A percentile compares a stretch with the other conserved stretches of the same genome.
Conservation (phyloP, 1,284 basidiomycete species). For the Heterobasidion annosum region DNA sequence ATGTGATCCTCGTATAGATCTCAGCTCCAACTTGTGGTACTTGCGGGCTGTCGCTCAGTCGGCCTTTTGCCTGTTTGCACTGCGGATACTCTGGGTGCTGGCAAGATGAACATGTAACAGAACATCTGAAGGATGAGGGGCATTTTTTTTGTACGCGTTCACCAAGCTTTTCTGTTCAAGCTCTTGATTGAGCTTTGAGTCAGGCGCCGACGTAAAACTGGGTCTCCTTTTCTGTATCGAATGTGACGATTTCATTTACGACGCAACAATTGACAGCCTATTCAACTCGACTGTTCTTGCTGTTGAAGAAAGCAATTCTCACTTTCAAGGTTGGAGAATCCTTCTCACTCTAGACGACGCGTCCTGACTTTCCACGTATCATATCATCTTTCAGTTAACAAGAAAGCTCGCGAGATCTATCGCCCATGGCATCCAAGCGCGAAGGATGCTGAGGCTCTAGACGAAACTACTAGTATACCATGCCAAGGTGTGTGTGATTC, state of each 20-base stretch:
- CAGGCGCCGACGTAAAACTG: slow-evolving; percentile 49
- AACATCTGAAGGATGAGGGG: slow-evolving; percentile 45
- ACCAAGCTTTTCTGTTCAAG: not conserved
- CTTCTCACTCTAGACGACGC: not conserved
- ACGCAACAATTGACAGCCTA: slow-evolving; percentile 31
- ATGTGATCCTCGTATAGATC: slow-evolving; percentile 16
- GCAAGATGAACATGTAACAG: slow-evolving; percentile 43
- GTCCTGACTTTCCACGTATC: not conserved
- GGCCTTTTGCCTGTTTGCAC: slow-evolving; percentile 78
- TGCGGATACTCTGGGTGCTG: slow-evolving; percentile 74
- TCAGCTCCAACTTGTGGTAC: slow-evolving; percentile 52
- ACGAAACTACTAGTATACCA: slow-evolving; percentile 30
- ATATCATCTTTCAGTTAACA: slow-evolving; percentile 22
- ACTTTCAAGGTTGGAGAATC: slow-evolving; percentile 29
- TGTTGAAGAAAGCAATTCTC: slow-evolving; percentile 43
- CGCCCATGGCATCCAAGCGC: slow-evolving; percentile 31
- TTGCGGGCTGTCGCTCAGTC: slow-evolving; percentile 48
- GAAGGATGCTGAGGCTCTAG: slow-evolving; percentile 28
- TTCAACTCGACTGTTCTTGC: slow-evolving; percentile 28
- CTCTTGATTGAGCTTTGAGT: slow-evolving; percentile 2
- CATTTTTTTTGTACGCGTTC: slow-evolving; percentile 63
- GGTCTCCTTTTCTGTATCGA: slow-evolving; percentile 49
- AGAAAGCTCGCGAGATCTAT: slow-evolving; percentile 32
- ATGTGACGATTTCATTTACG: slow-evolving; percentile 53
- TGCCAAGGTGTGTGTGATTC: slow-evolving; percentile 46